A percentile compares a stretch with the other conserved stretches of the same genome.
phyloP scores from a whole-genome alignment of 805 yeast species.

The Pichia californica region DNA sequence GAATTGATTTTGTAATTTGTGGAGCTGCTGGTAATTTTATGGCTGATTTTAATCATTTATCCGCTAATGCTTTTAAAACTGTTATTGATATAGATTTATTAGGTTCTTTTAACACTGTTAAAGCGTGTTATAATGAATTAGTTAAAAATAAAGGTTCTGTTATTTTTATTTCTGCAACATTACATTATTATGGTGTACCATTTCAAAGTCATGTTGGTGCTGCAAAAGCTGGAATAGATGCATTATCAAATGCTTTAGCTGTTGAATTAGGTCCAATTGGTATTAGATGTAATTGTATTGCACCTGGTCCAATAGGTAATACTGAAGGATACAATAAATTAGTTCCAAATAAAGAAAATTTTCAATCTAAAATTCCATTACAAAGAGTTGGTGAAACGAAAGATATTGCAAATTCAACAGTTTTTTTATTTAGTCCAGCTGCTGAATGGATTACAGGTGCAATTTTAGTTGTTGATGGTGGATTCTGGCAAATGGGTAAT shows the following conservation, averaged over 20 bases:
- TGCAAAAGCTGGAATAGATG: conserved; percentile 94
- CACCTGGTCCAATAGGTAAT: conserved; percentile 84
- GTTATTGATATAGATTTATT: conserved; percentile 82
- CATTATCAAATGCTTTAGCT: conserved; percentile 74
- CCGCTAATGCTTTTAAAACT: conserved; percentile 81
- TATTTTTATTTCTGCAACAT: conserved; percentile 79
- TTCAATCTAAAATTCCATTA: conserved; percentile 49
- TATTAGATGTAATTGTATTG: conserved; percentile 73
- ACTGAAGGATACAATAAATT: conserved; percentile 83
- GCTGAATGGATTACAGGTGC: conserved; percentile 75
- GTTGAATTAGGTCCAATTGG: conserved; percentile 92
- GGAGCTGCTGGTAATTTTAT: conserved; percentile 97
- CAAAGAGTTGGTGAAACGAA: conserved; percentile 61
- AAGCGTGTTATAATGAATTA: conserved; percentile 69
- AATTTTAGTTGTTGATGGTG: conserved; percentile 83
- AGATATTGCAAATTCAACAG: conserved; percentile 87
- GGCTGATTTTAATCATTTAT: conserved; percentile 68
- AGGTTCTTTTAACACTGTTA: conserved; percentile 85
- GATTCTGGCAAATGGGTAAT: conserved; percentile 73
- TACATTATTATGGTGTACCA: conserved; percentile 85
- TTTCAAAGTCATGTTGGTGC: conserved; percentile 89
- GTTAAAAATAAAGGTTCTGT: conserved; percentile 61
- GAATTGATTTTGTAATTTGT: conserved; percentile 80
- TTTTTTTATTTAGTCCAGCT: conserved; percentile 77
- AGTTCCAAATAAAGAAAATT: conserved; percentile 34